Evolutionary conservation across 129 eudicot species (phyloP).

Genomic region (Arctium minus): DNA sequence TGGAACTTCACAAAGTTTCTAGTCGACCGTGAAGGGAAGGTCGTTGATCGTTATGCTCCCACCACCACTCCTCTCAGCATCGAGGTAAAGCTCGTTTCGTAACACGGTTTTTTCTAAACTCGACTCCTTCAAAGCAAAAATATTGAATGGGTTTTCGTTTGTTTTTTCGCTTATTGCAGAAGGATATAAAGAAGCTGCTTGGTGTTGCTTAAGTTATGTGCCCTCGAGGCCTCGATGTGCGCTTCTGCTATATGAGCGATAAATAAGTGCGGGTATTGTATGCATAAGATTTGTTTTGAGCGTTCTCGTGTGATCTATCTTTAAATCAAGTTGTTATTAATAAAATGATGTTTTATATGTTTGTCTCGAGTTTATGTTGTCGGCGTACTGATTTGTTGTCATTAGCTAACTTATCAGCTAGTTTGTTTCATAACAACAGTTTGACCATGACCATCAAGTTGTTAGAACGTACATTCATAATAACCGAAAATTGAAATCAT

Average conservation of each 20-base stretch:
- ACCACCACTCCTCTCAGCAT: conserved; percentile 95
- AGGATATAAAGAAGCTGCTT: conserved; percentile 69
- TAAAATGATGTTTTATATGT: conserved; percentile 1
- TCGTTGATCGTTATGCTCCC: conserved; percentile 95
- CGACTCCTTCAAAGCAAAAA: neutral
- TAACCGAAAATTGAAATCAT: neutral
- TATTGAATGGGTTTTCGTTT: neutral
- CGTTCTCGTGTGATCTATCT: neutral
- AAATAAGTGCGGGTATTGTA: conserved; percentile 13
- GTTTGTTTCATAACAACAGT: too few species aligned
- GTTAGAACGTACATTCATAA: too few species aligned
- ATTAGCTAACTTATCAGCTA: neutral
- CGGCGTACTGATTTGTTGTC: neutral
- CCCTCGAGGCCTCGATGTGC: neutral
- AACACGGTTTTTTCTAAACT: neutral
- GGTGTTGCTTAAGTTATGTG: conserved; percentile 39
- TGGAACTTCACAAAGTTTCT: conserved; percentile 94
- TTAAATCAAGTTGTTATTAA: neutral
- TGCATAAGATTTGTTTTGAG: neutral
- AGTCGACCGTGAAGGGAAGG: conserved; percentile 73
- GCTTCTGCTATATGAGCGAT: conserved; percentile 9
- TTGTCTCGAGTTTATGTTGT: neutral
- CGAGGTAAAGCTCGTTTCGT: conserved; percentile 54
- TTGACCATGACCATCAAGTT: too few species aligned
- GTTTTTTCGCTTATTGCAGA: conserved; percentile 41